These are phyloP conservation scores for Botrytis sinoallii DNA, from an alignment of 2,329 filamentous ascomycete species.

Conservation along the genomic window DNA sequence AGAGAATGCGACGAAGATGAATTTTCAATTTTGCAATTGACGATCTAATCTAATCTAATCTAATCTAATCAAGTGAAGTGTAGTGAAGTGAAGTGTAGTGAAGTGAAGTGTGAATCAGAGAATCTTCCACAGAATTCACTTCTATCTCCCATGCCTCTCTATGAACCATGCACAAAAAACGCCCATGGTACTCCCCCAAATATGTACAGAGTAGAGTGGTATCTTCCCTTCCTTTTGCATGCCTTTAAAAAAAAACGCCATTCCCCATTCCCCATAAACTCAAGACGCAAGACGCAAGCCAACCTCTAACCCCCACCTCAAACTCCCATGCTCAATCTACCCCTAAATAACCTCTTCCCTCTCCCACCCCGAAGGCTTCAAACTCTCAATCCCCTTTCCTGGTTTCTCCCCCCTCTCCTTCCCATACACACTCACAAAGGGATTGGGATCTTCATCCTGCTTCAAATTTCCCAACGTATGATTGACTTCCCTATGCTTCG, in stretches of 20 bases:
- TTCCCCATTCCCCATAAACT: neutral
- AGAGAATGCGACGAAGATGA: too few species aligned
- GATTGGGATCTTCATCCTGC: slow-evolving; percentile 84
- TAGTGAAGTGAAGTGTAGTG: neutral
- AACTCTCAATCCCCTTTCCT: slow-evolving; percentile 60
- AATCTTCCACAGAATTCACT: neutral
- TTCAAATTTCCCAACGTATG: slow-evolving; percentile 88
- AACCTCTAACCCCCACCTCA: neutral
- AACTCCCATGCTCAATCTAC: neutral
- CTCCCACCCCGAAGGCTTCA: slow-evolving; percentile 75
- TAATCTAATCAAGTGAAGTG: neutral
- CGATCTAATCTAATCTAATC: neutral
- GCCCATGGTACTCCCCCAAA: neutral
- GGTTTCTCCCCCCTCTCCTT: slow-evolving; percentile 65
- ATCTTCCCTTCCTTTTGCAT: neutral
- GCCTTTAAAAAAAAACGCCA: neutral
- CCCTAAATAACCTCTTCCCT: slow-evolving; percentile 68
- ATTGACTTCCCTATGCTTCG: slow-evolving; percentile 88
- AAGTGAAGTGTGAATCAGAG: neutral
- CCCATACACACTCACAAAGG: slow-evolving; percentile 82
- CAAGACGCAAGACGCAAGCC: too few species aligned
- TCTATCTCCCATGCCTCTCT: neutral
- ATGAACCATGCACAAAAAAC: neutral
- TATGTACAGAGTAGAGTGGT: slow-evolving; percentile 5
- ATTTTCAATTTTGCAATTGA: neutral